Conservation (phyloP, 805 yeast species). For the Myxozyma mucilagina region DNA sequence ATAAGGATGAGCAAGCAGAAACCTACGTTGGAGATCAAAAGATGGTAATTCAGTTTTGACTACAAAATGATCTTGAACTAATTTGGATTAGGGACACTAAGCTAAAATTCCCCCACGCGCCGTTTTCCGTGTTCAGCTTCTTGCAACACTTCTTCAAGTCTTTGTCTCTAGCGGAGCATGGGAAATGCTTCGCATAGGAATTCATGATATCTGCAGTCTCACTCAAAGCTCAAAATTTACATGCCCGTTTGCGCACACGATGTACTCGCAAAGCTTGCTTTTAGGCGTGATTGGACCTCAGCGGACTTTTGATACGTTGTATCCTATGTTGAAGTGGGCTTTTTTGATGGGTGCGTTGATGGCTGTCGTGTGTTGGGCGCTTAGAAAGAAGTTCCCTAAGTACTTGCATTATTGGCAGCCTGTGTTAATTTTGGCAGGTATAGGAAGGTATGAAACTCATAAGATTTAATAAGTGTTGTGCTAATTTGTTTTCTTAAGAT, state of each 20-base stretch:
- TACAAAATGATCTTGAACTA: no score
- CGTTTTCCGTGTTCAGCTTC: constrained; percentile 54
- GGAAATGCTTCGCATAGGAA: constrained; percentile 40
- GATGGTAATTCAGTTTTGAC: constrained; percentile 42
- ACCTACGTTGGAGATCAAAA: constrained; percentile 59
- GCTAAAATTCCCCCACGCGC: constrained; percentile 63
- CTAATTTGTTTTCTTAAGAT: neutral
- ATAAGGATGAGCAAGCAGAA: constrained; percentile 54
- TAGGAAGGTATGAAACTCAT: constrained; percentile 7
- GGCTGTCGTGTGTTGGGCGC: constrained; percentile 45
- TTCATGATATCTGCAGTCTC: constrained; percentile 47
- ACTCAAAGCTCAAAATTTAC: constrained; percentile 49
- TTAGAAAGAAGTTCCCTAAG: neutral
- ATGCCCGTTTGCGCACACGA: constrained; percentile 50
- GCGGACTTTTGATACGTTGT: constrained; percentile 55
- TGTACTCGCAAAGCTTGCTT: constrained; percentile 56
- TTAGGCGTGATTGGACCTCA: constrained; percentile 70
- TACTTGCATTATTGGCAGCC: constrained; percentile 56
- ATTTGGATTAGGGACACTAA: constrained; percentile 52
- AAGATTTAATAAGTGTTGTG: no score
- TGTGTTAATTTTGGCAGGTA: constrained; percentile 57
- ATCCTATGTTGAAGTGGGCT: constrained; percentile 57
- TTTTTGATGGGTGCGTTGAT: constrained; percentile 57
- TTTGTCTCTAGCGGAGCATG: constrained; percentile 46
- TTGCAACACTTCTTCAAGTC: constrained; percentile 48